phyloP scores from a whole-genome alignment of 495 filamentous ascomycete genomes.

The Penicillium paxilli region DNA sequence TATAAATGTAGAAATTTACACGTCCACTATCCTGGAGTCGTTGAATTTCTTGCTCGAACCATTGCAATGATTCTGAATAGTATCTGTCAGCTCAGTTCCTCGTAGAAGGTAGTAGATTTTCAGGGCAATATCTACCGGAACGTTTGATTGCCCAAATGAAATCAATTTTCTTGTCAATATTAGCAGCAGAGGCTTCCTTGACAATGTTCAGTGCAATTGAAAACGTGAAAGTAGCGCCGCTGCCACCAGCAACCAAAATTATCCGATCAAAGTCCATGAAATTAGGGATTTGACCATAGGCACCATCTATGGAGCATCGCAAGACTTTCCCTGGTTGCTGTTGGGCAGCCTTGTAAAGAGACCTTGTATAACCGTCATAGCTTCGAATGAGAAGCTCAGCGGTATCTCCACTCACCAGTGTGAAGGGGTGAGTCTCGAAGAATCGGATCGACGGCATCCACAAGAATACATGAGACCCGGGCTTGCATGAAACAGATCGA shows the following conservation, averaged over 20 bases:
- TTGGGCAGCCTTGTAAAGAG: slow-evolving; percentile 50
- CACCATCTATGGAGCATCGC: slow-evolving; percentile 55
- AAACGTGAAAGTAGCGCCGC: slow-evolving; percentile 56
- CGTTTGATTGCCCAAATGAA: slow-evolving; percentile 19
- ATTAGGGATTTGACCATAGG: slow-evolving; percentile 57
- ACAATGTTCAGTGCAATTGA: slow-evolving; percentile 13
- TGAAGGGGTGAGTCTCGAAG: slow-evolving; percentile 63
- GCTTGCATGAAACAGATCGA: slow-evolving; percentile 41
- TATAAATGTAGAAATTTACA: slow-evolving; percentile 11
- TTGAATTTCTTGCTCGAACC: slow-evolving; percentile 16
- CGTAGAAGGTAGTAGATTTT: not conserved
- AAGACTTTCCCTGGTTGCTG: slow-evolving; percentile 47
- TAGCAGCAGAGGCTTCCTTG: not conserved
- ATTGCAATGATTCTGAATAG: slow-evolving; percentile 8
- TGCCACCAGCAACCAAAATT: slow-evolving; percentile 59
- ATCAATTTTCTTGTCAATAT: slow-evolving; percentile 11
- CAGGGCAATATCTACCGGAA: not conserved
- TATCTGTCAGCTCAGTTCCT: not conserved
- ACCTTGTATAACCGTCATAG: slow-evolving; percentile 58
- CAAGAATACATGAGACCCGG: slow-evolving; percentile 62
- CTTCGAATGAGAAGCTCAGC: slow-evolving; percentile 57
- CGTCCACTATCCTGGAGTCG: slow-evolving; percentile 5
- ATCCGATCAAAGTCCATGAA: slow-evolving; percentile 57
- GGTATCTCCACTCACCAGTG: slow-evolving; percentile 48
- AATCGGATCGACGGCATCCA: slow-evolving; percentile 58